Evolutionary conservation across 106 monocot genomes (phyloP).

Genomic region (Phalaenopsis equestris): DNA sequence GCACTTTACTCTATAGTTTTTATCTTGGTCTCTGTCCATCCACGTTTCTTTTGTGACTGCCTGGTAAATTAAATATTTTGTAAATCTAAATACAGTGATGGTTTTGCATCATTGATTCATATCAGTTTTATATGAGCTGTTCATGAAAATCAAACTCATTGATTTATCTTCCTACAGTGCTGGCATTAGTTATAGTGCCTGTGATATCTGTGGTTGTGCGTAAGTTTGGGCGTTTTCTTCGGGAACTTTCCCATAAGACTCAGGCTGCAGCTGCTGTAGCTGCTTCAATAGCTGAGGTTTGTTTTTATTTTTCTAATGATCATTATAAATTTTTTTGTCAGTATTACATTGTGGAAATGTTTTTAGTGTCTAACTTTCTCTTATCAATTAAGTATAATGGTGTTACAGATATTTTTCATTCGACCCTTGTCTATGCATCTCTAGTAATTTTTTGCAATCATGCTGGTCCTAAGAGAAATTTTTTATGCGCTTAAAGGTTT

Average conservation of each 20-base stretch:
- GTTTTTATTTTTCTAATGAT: neutral
- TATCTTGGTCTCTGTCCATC: too few relatives aligned
- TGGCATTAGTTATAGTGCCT: conserved; percentile 84
- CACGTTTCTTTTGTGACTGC: too few relatives aligned
- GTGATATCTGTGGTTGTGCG: conserved; percentile 81
- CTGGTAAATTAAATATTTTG: neutral
- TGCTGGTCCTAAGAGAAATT: neutral
- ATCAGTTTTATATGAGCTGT: neutral
- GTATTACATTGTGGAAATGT: neutral
- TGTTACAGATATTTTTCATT: neutral
- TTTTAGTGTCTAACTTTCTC: neutral
- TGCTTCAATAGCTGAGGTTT: conserved; percentile 97
- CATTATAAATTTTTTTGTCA: neutral
- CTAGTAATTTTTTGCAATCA: neutral
- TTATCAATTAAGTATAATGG: neutral
- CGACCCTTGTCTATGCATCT: neutral
- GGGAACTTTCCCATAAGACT: conserved; percentile 97
- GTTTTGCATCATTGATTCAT: neutral
- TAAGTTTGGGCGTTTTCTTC: conserved; percentile 87
- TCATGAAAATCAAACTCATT: neutral
- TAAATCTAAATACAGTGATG: neutral
- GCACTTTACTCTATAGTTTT: too few relatives aligned
- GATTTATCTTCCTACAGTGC: conserved; percentile 44
- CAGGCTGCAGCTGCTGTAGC: conserved; percentile 98
- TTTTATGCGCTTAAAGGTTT: neutral